A percentile compares a stretch with the other conserved stretches of the same genome.
These are phyloP conservation scores for Forsythia viridissima DNA, from an alignment of 257 asterid species.

Conservation along the genomic window DNA sequence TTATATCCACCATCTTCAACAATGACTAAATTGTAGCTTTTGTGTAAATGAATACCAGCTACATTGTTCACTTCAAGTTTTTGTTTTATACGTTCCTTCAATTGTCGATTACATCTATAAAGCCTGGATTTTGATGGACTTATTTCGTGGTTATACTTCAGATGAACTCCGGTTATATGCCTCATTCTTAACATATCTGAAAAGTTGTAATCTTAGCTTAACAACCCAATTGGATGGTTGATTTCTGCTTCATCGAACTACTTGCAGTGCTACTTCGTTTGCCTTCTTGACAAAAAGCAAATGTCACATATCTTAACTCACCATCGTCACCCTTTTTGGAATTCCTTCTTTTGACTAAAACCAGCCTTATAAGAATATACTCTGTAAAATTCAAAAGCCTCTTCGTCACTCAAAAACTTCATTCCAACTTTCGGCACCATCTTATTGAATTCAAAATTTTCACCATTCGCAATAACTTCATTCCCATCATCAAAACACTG, in stretches of 20 bases:
- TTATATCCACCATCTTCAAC: neutral
- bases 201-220: neutral
- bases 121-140: neutral
- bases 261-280: neutral
- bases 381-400: neutral
- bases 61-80: neutral
- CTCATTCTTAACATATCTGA: neutral
- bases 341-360: neutral
- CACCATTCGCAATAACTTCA: too few species aligned
- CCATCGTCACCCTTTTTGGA: neutral
- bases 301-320: too few species aligned
- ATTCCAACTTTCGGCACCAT: neutral
- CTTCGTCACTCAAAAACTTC: neutral
- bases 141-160: neutral
- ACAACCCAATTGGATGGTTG: neutral
- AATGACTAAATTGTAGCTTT: too few species aligned
- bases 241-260: neutral
- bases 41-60: neutral
- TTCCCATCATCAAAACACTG: too few species aligned
- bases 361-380: neutral
- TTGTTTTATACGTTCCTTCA: too few species aligned
- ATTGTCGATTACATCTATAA: neutral
- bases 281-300: too few species aligned
- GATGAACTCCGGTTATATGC: neutral
- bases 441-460: too few species aligned